Evolutionary conservation across 106 monocot species (phyloP), one percentile per base, ranked within the genome.

Genomic region (Gastrodia elata): DNA sequence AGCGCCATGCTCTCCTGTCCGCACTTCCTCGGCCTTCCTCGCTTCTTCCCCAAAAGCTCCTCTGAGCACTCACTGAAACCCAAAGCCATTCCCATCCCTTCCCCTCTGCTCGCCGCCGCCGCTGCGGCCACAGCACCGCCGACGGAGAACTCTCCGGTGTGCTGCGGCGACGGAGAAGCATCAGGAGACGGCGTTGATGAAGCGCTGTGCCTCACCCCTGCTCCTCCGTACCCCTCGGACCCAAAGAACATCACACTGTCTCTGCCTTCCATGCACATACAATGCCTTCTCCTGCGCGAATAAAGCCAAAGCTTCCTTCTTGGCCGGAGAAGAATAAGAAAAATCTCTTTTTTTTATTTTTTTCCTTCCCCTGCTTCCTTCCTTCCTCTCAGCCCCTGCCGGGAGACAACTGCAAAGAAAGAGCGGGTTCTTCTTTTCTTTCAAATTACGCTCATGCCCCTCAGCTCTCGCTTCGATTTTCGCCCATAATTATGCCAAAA

Each of bases 21-120:
- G 67, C 72, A 76, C 81, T 76, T 81, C 72, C 42, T 76, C 16
- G 81, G 72, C 49, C 81, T 76, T 38, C 81, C 81, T 2, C 71
- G 20, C 48, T 70, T 73, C 77, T 77, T 64, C 71, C 14, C 34
- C 40, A n/a, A 34, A n/a, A 71, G 76, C 16, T 74, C 71, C 26
- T 72, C 68, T 22, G 41, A 16, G n/a, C 58, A 14, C 38, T 74
- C 71, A 20, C 65, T 65, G 18, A 36, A 65, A 71, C 40, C 52
- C 77, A 39, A 11, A 11, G 67, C 65, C 67, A 72, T 49, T 25
- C 44, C 73, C 38, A 34, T 38, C 68, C 70, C 64, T 58, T 37
- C 15, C 15, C 13, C 49, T 1, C 25, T 5, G 20, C 15, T 32
- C 15, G 43, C 36, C 61, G 38, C 39, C 33, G 64, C 2, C 5